Conservation (phyloP, 2,329 filamentous ascomycete genomes). For the Fusarium austroafricanum region DNA sequence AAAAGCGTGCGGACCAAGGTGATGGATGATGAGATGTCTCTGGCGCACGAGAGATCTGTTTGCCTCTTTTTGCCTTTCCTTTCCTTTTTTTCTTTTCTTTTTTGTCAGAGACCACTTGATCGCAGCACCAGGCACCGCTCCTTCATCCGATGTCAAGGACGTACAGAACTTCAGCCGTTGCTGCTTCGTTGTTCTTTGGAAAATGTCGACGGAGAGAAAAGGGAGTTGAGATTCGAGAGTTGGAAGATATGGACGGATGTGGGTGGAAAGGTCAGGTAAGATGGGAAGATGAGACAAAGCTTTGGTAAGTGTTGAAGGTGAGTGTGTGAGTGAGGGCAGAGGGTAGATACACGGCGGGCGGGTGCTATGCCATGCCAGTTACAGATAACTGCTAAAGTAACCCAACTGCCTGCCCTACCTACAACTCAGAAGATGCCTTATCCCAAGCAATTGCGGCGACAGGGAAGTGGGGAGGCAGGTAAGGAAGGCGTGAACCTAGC, state of each 20-base stretch:
- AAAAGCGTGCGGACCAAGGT: not conserved
- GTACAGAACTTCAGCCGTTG: not conserved
- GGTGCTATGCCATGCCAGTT: constrained; percentile 4
- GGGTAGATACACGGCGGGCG: constrained; percentile 7
- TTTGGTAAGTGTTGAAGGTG: not conserved
- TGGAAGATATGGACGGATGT: constrained; percentile 7
- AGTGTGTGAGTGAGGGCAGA: not conserved
- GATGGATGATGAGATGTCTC: no score
- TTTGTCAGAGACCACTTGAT: constrained; percentile 1
- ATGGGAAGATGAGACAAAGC: constrained; percentile 6
- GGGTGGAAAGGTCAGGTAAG: constrained; percentile 23
- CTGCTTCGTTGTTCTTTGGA: not conserved
- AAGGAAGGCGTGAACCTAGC: constrained; percentile 23
- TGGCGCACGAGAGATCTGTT: not conserved
- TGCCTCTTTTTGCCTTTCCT: not conserved
- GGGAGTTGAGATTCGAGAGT: constrained; percentile 11
- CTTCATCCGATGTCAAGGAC: not conserved
- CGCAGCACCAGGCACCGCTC: not conserved
- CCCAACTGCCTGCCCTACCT: not conserved
- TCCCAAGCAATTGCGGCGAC: constrained; percentile 26
- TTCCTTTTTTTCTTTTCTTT: not conserved
- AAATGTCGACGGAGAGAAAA: constrained; percentile 12
- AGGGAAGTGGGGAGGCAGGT: constrained; percentile 27
- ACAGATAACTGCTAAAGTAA: not conserved
- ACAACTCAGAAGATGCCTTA: constrained; percentile 9